A percentile compares a stretch with the other conserved stretches of the same genome.
phyloP scores from a whole-genome alignment of 768 basidiomycete genomes.

The Russula sp. region DNA sequence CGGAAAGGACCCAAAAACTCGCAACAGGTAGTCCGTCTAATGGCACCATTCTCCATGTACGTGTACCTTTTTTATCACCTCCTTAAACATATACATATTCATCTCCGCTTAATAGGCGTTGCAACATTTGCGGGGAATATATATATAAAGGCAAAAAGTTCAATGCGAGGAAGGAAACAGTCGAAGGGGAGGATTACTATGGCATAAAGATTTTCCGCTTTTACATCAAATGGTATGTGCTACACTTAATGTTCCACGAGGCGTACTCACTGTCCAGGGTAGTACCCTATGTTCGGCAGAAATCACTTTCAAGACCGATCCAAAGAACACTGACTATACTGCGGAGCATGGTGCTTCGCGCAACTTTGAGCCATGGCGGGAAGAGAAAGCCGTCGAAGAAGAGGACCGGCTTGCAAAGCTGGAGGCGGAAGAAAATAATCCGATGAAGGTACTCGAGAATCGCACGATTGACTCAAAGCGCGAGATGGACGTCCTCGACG shows the following conservation, averaged over 20 bases:
- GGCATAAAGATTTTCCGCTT: slow-evolving; percentile 96
- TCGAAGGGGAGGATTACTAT: slow-evolving; percentile 95
- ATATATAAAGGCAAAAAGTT: slow-evolving; percentile 99
- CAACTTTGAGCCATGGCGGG: slow-evolving; percentile 97
- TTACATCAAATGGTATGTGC: slow-evolving; percentile 82
- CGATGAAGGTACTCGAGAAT: slow-evolving; percentile 96
- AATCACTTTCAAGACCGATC: slow-evolving; percentile 99
- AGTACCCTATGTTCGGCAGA: slow-evolving; percentile 96
- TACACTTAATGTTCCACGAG: slow-evolving; percentile 27
- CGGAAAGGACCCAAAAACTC: slow-evolving; percentile 89
- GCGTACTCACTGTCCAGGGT: slow-evolving; percentile 29
- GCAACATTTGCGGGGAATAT: slow-evolving; percentile 96
- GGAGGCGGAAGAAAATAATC: slow-evolving; percentile 92
- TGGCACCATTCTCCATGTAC: slow-evolving; percentile 99
- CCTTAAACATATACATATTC: neutral
- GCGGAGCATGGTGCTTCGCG: slow-evolving; percentile 97
- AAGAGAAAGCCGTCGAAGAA: slow-evolving; percentile 72
- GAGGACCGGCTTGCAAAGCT: slow-evolving; percentile 81
- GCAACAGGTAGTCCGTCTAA: slow-evolving; percentile 96
- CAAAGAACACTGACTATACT: slow-evolving; percentile 91
- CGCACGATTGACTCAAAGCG: slow-evolving; percentile 89
- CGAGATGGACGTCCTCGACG: slow-evolving; percentile 98
- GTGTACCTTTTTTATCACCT: slow-evolving; percentile 32
- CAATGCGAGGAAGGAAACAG: slow-evolving; percentile 98
- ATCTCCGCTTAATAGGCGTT: slow-evolving; percentile 55